Evolutionary conservation across 1,139 yeast genomes (phyloP), one percentile per base, ranked within the genome.

Genomic region (Pneumocystis canis): DNA sequence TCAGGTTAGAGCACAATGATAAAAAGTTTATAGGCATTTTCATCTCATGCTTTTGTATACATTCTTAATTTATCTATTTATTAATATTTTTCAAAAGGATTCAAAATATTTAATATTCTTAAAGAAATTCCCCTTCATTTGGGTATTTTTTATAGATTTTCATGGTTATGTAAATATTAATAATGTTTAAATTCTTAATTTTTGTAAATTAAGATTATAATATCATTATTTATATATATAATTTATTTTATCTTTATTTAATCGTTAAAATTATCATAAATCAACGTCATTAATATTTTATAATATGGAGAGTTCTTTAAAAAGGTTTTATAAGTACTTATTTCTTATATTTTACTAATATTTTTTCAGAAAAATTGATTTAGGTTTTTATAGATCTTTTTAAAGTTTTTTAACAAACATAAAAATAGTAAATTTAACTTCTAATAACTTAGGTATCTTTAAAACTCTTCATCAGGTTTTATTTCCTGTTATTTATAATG

Each of bases 401-500:
- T 25, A 14, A 47, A 47, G 20, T 6, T 1, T 7, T 41, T 41
- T 47, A 14, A 14, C 11, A 25, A 3, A 14, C 16, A 11, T 7
- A 20, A n/a, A 7, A 20, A 14, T 25, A 47, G 54, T 6, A 47
- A 61, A 63, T 41, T 57, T 63, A 37, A 63, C 64, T 7, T 60
- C 60, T 18, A 63, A 62, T 35, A 62, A 62, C 58, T 37, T 62
- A 16, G 64, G 64, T 9, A 56, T 62, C 5, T 63, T 62, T 62
- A 62, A 61, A 30, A 63, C 60, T 30, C 59, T 63, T 58, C 65
- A 63, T n/a, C 65, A 63, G 18, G 65, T 63, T 16, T 56, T 63
- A 40, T 63, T 63, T 40, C 63, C 63, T 5, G 54, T 61, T 9
- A 60, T 53, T 47, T 61, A 60, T 18, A 35, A 61, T 30, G 61